phyloP scores from a whole-genome alignment of 1,284 basidiomycete species.

The Porodaedalea pini region DNA sequence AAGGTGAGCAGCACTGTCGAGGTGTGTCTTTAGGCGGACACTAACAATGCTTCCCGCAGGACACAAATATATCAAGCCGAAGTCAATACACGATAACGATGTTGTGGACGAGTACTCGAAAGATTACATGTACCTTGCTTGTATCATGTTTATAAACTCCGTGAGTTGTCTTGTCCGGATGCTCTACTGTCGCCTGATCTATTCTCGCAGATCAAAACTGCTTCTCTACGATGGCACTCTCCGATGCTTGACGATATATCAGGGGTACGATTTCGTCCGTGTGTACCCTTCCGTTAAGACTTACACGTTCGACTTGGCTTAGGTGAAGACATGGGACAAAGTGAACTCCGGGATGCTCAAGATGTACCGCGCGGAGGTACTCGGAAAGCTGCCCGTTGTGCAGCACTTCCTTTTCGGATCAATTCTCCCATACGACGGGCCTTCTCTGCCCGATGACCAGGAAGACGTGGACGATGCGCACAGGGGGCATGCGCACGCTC shows the following conservation, averaged over 20 bases:
- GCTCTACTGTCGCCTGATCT: background rate
- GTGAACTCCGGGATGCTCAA: constrained; percentile 98
- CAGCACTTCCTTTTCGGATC: constrained; percentile 96
- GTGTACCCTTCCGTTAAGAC: no score
- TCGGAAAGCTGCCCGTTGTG: constrained; percentile 92
- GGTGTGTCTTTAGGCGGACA: background rate
- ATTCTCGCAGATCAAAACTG: constrained; percentile 82
- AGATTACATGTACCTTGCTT: constrained; percentile 97
- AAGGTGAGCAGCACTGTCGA: constrained; percentile 58
- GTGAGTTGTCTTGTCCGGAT: constrained; percentile 41
- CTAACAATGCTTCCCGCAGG: constrained; percentile 38
- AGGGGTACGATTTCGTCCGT: constrained; percentile 46
- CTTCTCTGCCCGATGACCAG: constrained; percentile 38
- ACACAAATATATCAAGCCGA: constrained; percentile 89
- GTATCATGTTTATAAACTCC: constrained; percentile 95
- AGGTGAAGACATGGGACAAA: constrained; percentile 96
- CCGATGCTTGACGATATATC: constrained; percentile 99
- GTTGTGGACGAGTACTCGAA: constrained; percentile 91
- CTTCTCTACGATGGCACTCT: constrained; percentile 95
- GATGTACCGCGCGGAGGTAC: constrained; percentile 95
- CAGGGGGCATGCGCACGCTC: constrained; percentile 54
- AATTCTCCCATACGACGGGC: constrained; percentile 71
- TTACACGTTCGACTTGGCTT: background rate
- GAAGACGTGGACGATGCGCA: constrained; percentile 42
- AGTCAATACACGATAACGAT: constrained; percentile 88